Conservation (phyloP, 75 land plant species). For the Cupressus sempervirens region DNA sequence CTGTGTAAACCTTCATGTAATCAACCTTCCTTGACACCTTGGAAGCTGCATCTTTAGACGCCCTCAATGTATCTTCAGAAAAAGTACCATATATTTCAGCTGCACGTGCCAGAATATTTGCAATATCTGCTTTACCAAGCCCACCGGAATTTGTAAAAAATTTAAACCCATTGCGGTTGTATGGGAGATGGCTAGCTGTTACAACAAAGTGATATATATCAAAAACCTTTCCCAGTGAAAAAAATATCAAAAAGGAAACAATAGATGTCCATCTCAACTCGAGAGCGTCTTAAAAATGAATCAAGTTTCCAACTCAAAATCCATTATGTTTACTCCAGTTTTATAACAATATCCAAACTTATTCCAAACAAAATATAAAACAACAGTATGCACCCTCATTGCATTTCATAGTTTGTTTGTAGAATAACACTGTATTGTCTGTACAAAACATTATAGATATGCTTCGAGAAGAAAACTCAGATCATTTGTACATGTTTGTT, state of each 20-base stretch:
- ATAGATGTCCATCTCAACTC: neutral
- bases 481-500: neutral
- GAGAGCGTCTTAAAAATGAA: neutral
- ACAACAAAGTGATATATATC: slow-evolving; percentile 1
- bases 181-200: slow-evolving; percentile 98
- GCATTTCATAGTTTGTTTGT: neutral
- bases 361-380: neutral
- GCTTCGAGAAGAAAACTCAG: neutral
- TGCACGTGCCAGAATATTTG: slow-evolving; percentile 78
- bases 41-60: slow-evolving; percentile 24
- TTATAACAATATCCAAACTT: neutral
- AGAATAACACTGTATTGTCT: neutral
- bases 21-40: slow-evolving; percentile 46
- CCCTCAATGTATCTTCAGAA: slow-evolving; percentile 25
- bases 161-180: slow-evolving; percentile 92
- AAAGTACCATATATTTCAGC: slow-evolving; percentile 52
- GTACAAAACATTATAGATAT: neutral
- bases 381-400: neutral
- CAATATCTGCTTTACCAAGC: slow-evolving; percentile 89
- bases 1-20: slow-evolving; percentile 82
- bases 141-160: slow-evolving; percentile 94
- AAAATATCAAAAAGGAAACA: neutral
- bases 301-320: neutral
- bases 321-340: neutral
- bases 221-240: slow-evolving; percentile 1